Base-by-base conservation (phyloP, 371 early-diverging fungal genomes). In the Lichtheimia hyalospora region DNA sequence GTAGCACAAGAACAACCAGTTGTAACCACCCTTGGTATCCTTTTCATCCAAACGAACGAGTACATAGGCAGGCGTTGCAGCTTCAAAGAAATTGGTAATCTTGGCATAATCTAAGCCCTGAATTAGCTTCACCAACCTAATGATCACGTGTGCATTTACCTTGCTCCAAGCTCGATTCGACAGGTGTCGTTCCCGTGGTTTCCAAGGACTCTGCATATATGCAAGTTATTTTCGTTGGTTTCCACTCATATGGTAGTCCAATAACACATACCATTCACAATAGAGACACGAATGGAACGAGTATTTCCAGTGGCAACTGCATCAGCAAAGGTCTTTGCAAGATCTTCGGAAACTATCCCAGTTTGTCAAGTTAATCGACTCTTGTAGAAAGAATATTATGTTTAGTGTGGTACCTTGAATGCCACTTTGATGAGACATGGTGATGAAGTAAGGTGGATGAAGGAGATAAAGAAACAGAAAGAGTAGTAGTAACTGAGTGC, bases 1-100 rank as follows among this genome's bases (percentile, higher is more conserved):
- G 66, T 87, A 92, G 49, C 85, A 73, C 48, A 91, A 66, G 34
- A 93, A 81, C 28, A 93, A 66, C 93, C 93, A 95, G 27, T 87
- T 83, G 63, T 76, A 74, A 40, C 79, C 75, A 34, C 79, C 81
- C 24, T 74, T 49, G 7, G 64, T 20, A 21, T 62, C 60, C 49
- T 75, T 83, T 41, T 68, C 61, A 64, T 90, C 92, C 43, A 85
- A 66, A 13, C 91, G 85, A 16, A 87, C 83, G 49, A 91, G 73
- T 24, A 92, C 68, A 65, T 87, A 93, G 52, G 86, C 70, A 3
- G 93, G 91, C n/a, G 70, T 73, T 16, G 67, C 71, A 15, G 77
- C 77, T 5, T 81, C 76, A 21, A 92, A 72, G 52, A 82, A 79
- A 12, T 60, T 58, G 1, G 64, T 54, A 23, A 92, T 68, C 15